Conservation (phyloP, 768 basidiomycete species). For the Pulveroboletus sp. region DNA sequence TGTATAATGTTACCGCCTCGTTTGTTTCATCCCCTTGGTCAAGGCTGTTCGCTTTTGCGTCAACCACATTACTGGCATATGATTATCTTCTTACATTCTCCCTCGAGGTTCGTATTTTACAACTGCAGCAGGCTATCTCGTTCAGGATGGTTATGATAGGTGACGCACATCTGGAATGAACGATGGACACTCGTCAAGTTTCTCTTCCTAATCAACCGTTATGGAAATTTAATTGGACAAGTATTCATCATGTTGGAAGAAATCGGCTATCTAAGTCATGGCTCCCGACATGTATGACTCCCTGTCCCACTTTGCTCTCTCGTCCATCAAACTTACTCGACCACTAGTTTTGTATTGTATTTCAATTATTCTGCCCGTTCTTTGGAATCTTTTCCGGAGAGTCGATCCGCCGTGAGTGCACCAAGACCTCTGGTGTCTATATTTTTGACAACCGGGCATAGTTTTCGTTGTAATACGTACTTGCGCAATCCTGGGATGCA, state of each 20-base stretch:
- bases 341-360: constrained; percentile 5
- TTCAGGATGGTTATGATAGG: constrained; percentile 5
- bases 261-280: constrained; percentile 15
- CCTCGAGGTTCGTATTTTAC: constrained; percentile 22
- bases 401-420: constrained; percentile 11
- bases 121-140: too few species aligned
- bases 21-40: background rate
- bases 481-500: constrained; percentile 22
- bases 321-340: background rate
- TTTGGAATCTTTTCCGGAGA: constrained; percentile 3
- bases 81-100: constrained; percentile 28
- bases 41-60: constrained; percentile 15
- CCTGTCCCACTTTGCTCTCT: background rate
- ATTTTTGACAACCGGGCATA: background rate
- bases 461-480: constrained; percentile 26
- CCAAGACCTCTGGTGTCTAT: too few species aligned
- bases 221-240: constrained; percentile 19
- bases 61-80: constrained; percentile 20
- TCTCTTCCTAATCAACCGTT: constrained; percentile 13
- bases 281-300: constrained; percentile 10
- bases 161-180: constrained; percentile 13
- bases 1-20: background rate
- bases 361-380: background rate
- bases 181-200: constrained; percentile 1
- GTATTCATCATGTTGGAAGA: constrained; percentile 21